Percentiles rank a stretch among this genome's conserved stretches.
phyloP scores from a whole-genome alignment of 1,284 basidiomycete genomes.

The Anthracocystis walkeri region DNA sequence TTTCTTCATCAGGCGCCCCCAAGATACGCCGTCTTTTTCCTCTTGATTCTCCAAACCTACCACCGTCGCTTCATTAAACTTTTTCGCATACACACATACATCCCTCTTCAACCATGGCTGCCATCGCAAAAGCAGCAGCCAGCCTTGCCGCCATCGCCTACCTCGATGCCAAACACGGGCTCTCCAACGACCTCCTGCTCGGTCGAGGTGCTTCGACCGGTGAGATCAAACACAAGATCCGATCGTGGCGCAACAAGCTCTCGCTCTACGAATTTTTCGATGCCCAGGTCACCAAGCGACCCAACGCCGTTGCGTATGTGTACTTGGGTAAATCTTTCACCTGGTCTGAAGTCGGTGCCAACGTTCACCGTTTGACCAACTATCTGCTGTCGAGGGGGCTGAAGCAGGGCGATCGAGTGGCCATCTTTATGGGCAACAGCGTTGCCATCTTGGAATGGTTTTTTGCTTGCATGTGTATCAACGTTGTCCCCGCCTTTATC shows the following conservation, averaged over 20 bases:
- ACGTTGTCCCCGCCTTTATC: slow-evolving; percentile 68
- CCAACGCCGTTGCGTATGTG: slow-evolving; percentile 57
- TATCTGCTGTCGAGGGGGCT: slow-evolving; percentile 56
- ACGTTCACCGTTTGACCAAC: slow-evolving; percentile 57
- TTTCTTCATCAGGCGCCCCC: too few species aligned
- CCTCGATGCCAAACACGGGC: slow-evolving; percentile 62
- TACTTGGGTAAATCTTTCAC: slow-evolving; percentile 59
- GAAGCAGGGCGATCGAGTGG: slow-evolving; percentile 60
- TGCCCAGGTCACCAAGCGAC: slow-evolving; percentile 39
- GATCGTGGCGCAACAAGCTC: slow-evolving; percentile 47
- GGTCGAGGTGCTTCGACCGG: slow-evolving; percentile 33
- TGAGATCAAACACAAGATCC: slow-evolving; percentile 46
- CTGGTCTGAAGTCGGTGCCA: slow-evolving; percentile 55
- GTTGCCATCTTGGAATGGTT: slow-evolving; percentile 58
- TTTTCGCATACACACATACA: background rate
- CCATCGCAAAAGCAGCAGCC: slow-evolving; percentile 57
- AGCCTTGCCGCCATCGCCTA: slow-evolving; percentile 60
- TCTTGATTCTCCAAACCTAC: background rate
- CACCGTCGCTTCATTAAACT: background rate
- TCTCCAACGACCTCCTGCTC: slow-evolving; percentile 49
- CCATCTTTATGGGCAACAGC: slow-evolving; percentile 64
- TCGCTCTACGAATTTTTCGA: slow-evolving; percentile 61
- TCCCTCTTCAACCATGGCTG: slow-evolving; percentile 26
- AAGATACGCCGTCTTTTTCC: too few species aligned
- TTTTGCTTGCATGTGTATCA: slow-evolving; percentile 63